Conservation (phyloP, 2,329 filamentous ascomycete genomes). For the Domatiomyces globalis region DNA sequence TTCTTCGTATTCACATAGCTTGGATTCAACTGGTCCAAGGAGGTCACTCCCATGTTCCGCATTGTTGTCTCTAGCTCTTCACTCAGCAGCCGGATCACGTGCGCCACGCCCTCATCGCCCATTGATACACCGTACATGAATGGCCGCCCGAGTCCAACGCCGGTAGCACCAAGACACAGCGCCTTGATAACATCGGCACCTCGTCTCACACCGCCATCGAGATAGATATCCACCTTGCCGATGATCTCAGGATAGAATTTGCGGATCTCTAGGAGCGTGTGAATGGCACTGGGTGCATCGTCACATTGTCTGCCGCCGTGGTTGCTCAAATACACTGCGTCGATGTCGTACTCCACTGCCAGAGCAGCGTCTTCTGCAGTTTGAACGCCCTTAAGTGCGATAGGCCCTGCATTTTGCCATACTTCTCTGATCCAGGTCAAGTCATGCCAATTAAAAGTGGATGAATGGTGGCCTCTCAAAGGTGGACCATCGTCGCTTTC, state of each 20-base stretch:
- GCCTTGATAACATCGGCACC: constrained; percentile 43
- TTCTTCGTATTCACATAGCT: constrained; percentile 42
- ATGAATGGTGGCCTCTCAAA: constrained; percentile 40
- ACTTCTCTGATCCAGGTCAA: constrained; percentile 36
- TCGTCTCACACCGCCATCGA: constrained; percentile 41
- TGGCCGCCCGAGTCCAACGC: constrained; percentile 40
- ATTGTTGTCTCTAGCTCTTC: constrained; percentile 54
- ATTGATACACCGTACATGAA: constrained; percentile 40
- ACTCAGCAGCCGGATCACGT: constrained; percentile 36
- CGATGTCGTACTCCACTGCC: constrained; percentile 36
- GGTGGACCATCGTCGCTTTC: constrained; percentile 38
- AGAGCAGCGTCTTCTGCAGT: constrained; percentile 40
- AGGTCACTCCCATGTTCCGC: constrained; percentile 50
- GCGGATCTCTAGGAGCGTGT: constrained; percentile 40
- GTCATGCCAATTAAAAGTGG: constrained; percentile 40
- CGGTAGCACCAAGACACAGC: constrained; percentile 38
- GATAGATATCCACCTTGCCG: constrained; percentile 36
- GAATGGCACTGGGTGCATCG: constrained; percentile 34
- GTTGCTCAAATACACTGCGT: constrained; percentile 44
- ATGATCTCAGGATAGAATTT: constrained; percentile 37
- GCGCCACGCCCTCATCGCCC: constrained; percentile 40
- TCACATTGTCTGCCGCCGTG: constrained; percentile 45
- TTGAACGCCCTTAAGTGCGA: constrained; percentile 45
- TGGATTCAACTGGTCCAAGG: constrained; percentile 46
- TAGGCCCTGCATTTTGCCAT: constrained; percentile 34